These are phyloP conservation scores for Paraconiothyrium brasiliense DNA, from an alignment of 2,329 filamentous ascomycete genomes.

Conservation along the genomic window DNA sequence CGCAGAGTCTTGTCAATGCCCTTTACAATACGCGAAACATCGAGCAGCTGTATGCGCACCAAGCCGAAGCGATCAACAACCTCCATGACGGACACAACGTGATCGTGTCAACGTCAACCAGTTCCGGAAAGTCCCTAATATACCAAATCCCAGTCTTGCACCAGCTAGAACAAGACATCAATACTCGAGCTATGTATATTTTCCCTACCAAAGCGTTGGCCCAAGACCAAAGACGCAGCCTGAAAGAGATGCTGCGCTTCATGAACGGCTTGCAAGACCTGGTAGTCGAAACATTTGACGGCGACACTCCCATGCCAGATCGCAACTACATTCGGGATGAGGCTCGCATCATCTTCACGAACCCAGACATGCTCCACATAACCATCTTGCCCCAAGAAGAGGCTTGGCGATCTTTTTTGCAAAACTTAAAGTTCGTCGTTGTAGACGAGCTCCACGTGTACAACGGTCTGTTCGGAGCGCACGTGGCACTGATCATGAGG, in stretches of 20 bases:
- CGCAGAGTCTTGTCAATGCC: conserved; percentile 93
- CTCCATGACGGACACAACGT: conserved; percentile 84
- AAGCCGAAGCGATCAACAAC: conserved; percentile 91
- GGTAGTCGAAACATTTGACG: conserved; percentile 93
- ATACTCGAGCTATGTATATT: conserved; percentile 92
- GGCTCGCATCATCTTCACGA: conserved; percentile 93
- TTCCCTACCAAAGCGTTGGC: conserved; percentile 97
- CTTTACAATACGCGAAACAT: conserved; percentile 92
- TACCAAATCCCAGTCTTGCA: conserved; percentile 94
- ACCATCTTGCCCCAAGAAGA: conserved; percentile 93
- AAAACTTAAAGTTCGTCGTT: conserved; percentile 90
- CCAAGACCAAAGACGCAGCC: conserved; percentile 89
- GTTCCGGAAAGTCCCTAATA: conserved; percentile 96
- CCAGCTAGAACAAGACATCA: conserved; percentile 78
- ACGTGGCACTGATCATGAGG: conserved; percentile 95
- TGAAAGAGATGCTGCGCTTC: conserved; percentile 84
- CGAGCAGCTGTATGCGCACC: conserved; percentile 86
- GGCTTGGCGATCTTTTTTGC: conserved; percentile 86
- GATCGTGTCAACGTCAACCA: conserved; percentile 93
- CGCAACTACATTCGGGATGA: conserved; percentile 85
- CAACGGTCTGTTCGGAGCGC: conserved; percentile 91
- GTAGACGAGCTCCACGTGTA: conserved; percentile 90
- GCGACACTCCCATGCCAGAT: conserved; percentile 85
- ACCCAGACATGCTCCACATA: conserved; percentile 97
- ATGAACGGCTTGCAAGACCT: conserved; percentile 79